These are phyloP conservation scores for Cordyceps cicadae DNA, from an alignment of 2,329 filamentous ascomycete species.

Conservation along the genomic window DNA sequence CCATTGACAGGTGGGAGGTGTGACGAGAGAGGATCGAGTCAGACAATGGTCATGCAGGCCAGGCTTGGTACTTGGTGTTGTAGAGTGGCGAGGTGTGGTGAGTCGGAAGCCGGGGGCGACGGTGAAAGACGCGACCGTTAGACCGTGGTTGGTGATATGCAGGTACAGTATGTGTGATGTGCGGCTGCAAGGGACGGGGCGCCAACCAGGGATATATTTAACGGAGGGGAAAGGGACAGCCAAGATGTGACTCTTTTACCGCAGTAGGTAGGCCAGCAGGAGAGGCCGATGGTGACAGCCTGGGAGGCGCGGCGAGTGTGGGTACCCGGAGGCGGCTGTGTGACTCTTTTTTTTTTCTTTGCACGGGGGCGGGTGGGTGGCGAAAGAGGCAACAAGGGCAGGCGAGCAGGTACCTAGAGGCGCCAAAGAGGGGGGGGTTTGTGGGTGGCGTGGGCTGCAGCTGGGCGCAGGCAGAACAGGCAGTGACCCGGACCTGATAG, in stretches of 20 bases:
- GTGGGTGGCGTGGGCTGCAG: slow-evolving; percentile 18
- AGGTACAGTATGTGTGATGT: slow-evolving; percentile 11
- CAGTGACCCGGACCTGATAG: slow-evolving; percentile 13
- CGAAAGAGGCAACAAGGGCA: slow-evolving; percentile 20
- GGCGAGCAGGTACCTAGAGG: background rate
- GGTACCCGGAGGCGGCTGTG: slow-evolving; percentile 22
- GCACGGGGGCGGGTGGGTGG: slow-evolving; percentile 26
- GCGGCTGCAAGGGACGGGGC: slow-evolving; percentile 7
- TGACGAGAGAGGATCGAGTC: background rate
- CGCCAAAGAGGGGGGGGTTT: background rate
- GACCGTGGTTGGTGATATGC: slow-evolving; percentile 10
- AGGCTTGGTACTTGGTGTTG: background rate
- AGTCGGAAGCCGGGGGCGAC: slow-evolving; percentile 15
- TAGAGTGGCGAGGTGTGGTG: slow-evolving; percentile 10
- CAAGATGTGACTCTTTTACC: slow-evolving; percentile 27
- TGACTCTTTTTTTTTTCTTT: slow-evolving; percentile 25
- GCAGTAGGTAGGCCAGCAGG: slow-evolving; percentile 20
- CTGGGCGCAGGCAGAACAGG: background rate
- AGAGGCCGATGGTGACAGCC: slow-evolving; percentile 18
- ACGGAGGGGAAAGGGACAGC: background rate
- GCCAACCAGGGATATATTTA: slow-evolving; percentile 3
- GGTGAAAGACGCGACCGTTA: slow-evolving; percentile 15
- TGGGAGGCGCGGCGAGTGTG: slow-evolving; percentile 14
- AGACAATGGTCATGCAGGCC: background rate
- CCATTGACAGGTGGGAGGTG: slow-evolving; percentile 19